phyloP scores from a whole-genome alignment of 2,329 filamentous ascomycete species.

The Ploettnerulaceae sp. region DNA sequence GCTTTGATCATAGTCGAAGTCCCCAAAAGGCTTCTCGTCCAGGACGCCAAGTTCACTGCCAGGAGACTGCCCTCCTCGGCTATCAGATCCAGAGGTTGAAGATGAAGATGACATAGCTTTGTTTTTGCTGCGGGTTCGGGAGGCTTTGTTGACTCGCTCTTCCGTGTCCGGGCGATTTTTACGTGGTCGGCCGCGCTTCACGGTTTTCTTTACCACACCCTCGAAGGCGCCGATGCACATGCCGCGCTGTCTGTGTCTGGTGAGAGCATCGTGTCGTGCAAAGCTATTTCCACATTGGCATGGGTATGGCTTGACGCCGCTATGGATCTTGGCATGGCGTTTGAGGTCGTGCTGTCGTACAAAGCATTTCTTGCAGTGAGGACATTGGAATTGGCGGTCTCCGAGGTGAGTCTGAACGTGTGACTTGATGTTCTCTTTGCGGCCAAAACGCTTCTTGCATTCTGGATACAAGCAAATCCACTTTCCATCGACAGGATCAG shows the following conservation, averaged over 20 bases:
- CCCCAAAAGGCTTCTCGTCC: slow-evolving; percentile 35
- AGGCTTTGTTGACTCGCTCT: slow-evolving; percentile 52
- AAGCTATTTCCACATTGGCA: slow-evolving; percentile 95
- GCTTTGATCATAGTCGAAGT: slow-evolving; percentile 34
- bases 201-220: slow-evolving; percentile 63
- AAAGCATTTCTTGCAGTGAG: slow-evolving; percentile 90
- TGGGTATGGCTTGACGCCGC: slow-evolving; percentile 88
- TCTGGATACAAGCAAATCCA: slow-evolving; percentile 73
- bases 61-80: slow-evolving; percentile 51
- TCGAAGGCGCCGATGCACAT: slow-evolving; percentile 97
- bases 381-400: slow-evolving; percentile 91
- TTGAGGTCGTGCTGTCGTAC: slow-evolving; percentile 96
- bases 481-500: slow-evolving; percentile 68
- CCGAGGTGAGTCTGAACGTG: slow-evolving; percentile 98
- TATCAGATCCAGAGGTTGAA: slow-evolving; percentile 53
- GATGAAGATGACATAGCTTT: slow-evolving; percentile 37
- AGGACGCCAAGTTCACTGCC: slow-evolving; percentile 41
- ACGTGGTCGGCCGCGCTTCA: slow-evolving; percentile 61
- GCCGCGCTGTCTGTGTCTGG: slow-evolving; percentile 86
- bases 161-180: slow-evolving; percentile 52
- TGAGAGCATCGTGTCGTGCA: slow-evolving; percentile 90
- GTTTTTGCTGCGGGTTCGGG: slow-evolving; percentile 52
- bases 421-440: slow-evolving; percentile 98
- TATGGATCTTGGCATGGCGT: slow-evolving; percentile 95
- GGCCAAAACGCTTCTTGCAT: slow-evolving; percentile 87